Conservation (phyloP, 2,329 filamentous ascomycete genomes). For the Moelleriella libera region DNA sequence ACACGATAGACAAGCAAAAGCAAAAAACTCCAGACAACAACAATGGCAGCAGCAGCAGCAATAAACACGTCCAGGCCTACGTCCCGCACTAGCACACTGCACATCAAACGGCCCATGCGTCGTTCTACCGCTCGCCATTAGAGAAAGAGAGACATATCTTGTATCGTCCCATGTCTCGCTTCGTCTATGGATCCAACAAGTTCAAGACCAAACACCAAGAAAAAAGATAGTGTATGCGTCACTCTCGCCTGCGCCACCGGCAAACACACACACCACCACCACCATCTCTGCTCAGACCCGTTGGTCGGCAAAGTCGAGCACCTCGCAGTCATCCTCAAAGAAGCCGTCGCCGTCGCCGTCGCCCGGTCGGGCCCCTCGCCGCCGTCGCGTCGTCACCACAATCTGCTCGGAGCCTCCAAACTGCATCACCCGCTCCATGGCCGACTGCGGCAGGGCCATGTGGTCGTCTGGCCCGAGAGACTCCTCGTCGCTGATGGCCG, state of each 20-base stretch:
- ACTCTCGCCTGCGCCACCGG: too few species aligned
- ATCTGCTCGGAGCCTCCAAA: conserved; percentile 59
- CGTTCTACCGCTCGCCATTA: neutral
- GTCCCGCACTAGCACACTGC: neutral
- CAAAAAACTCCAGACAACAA: conserved; percentile 3
- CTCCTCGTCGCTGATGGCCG: conserved; percentile 34
- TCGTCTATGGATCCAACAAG: neutral
- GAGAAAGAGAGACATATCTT: neutral
- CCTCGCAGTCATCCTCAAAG: conserved; percentile 86
- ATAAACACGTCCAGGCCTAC: too few species aligned
- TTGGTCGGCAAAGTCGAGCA: conserved; percentile 73
- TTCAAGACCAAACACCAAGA: neutral
- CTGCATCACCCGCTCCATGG: conserved; percentile 49
- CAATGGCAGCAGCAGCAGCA: too few species aligned
- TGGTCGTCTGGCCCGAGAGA: conserved; percentile 37
- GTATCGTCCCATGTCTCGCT: neutral
- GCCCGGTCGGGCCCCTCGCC: conserved; percentile 36
- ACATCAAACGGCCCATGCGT: neutral
- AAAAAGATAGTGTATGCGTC: too few species aligned
- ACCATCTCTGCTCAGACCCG: conserved; percentile 33
- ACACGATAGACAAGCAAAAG: conserved; percentile 2
- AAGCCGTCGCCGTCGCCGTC: conserved; percentile 57
- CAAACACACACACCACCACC: neutral
- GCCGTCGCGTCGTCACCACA: conserved; percentile 65
- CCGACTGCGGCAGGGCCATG: conserved; percentile 45